Base-by-base conservation (phyloP, 2,329 filamentous ascomycete species). In the Didymellaceae sp. region DNA sequence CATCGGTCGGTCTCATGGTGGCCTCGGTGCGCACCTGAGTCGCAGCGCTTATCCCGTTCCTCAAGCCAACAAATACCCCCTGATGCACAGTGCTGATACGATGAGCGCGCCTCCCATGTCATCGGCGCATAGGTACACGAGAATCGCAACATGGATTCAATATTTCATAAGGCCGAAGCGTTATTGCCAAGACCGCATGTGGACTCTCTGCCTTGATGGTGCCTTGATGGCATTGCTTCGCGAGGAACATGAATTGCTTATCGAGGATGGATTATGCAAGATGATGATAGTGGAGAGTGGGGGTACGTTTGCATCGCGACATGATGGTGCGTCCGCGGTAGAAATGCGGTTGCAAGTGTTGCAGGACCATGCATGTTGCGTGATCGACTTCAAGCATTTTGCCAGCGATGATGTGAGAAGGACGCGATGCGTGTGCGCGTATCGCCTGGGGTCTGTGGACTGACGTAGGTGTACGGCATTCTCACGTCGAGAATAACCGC, bases 101-200 rank as follows among this genome's bases (percentile, higher is more conserved):
- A 31, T 17, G 42, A 6, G 32, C 18, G 31, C 48, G 48, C 48
- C 48, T 38, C 48, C 42, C 32, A 52, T 52, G 48, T 52, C 48
- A 46, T 43, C 21, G 48, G 33, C 37, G 48, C 42, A 35, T 42
- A 42, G 32, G 32, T 17, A 42, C 42, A 46, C 48, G 37, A 46
- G 38, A 38, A 24, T 20, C n/a, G n/a, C 40, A 41, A 34, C 30
- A 35, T 51, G n/a, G n/a, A 31, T 31, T 31, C 48, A 43, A 46
- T 52, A 46, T 28, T 43, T 21, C 18, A 42, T 21, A 18, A 43
- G 17, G 32, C 32, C 31, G 14, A 40, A 21, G 25, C 48, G 32
- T n/a, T 52, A 46, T 52, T 52, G 48, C 48, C 48, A 52, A 52
- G 48, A 41, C 16, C 6, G 26, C 24, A 16, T 33, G 31, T 45